Conservation (phyloP, 2,329 filamentous ascomycete species). For the Clonostachys sp. region DNA sequence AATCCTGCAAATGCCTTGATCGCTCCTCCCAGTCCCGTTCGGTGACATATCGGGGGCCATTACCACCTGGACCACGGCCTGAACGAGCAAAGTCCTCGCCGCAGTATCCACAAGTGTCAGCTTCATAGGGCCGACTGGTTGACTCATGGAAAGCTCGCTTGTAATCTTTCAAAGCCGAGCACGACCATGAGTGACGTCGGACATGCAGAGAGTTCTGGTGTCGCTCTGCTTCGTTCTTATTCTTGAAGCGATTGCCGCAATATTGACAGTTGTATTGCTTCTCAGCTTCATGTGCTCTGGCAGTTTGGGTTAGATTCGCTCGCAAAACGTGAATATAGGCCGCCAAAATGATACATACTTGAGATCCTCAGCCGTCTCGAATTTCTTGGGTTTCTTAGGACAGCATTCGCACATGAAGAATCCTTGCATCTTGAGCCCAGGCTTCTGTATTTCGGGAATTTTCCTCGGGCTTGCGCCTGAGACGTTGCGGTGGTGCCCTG, state of each 20-base stretch:
- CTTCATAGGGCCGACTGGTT: slow-evolving; percentile 57
- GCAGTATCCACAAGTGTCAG: slow-evolving; percentile 90
- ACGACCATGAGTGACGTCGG: slow-evolving; percentile 93
- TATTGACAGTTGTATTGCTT: slow-evolving; percentile 95
- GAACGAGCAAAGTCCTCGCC: slow-evolving; percentile 76
- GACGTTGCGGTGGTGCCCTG: slow-evolving; percentile 36
- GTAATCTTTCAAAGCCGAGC: slow-evolving; percentile 74
- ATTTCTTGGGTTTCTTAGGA: slow-evolving; percentile 95
- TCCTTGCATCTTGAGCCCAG: slow-evolving; percentile 31
- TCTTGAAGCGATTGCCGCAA: slow-evolving; percentile 95
- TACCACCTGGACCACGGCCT: slow-evolving; percentile 30
- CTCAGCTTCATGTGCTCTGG: slow-evolving; percentile 82
- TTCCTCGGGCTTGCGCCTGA: slow-evolving; percentile 48
- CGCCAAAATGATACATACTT: slow-evolving; percentile 51
- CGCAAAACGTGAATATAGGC: neutral
- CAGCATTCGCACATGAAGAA: slow-evolving; percentile 84
- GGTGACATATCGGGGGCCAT: slow-evolving; percentile 47
- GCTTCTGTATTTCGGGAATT: slow-evolving; percentile 43
- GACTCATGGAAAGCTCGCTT: slow-evolving; percentile 86
- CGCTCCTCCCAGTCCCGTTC: slow-evolving; percentile 86
- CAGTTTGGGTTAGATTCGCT: slow-evolving; percentile 12
- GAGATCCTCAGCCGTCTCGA: slow-evolving; percentile 78
- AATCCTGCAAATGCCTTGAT: slow-evolving; percentile 79
- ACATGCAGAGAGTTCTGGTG: slow-evolving; percentile 95
- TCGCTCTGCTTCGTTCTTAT: slow-evolving; percentile 96